These are phyloP conservation scores for Boletellus emodensis DNA, from an alignment of 768 basidiomycete species.

Conservation along the genomic window DNA sequence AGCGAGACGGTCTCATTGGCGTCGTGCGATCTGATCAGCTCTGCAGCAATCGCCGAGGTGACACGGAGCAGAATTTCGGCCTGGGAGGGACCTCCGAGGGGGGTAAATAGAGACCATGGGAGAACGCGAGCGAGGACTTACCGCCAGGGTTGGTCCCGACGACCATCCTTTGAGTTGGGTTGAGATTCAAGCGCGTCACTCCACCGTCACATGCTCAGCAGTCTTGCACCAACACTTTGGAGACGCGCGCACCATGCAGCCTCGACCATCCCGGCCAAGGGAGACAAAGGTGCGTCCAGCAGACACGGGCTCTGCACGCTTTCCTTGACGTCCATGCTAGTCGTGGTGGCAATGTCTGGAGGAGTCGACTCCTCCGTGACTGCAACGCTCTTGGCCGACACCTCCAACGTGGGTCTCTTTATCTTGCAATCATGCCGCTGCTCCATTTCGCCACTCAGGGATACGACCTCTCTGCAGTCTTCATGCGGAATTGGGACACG, in stretches of 20 bases:
- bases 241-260: conserved; percentile 11
- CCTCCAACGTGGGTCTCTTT: conserved; percentile 40
- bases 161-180: conserved; percentile 27
- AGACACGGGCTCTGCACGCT: not conserved
- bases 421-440: not conserved
- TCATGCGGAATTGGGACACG: conserved; percentile 96
- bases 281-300: conserved; percentile 24
- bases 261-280: conserved; percentile 17
- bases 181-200: not conserved
- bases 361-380: conserved; percentile 93
- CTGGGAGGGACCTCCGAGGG: conserved; percentile 65
- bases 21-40: conserved; percentile 87
- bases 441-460: conserved; percentile 42
- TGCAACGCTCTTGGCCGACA: conserved; percentile 65
- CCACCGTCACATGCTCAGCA: conserved; percentile 4
- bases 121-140: not conserved
- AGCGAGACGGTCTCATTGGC: conserved; percentile 74
- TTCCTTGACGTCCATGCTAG: conserved; percentile 35
- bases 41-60: conserved; percentile 91
- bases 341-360: conserved; percentile 91
- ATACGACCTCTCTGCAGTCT: conserved; percentile 81
- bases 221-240: conserved; percentile 7
- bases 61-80: conserved; percentile 87
- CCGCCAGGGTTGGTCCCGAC: conserved; percentile 41
- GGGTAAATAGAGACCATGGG: not conserved